Percentiles rank a stretch among this genome's conserved stretches.
Evolutionary conservation across 108 stramenopile species (phyloP).

Genomic region (Cyclotella atomus): DNA sequence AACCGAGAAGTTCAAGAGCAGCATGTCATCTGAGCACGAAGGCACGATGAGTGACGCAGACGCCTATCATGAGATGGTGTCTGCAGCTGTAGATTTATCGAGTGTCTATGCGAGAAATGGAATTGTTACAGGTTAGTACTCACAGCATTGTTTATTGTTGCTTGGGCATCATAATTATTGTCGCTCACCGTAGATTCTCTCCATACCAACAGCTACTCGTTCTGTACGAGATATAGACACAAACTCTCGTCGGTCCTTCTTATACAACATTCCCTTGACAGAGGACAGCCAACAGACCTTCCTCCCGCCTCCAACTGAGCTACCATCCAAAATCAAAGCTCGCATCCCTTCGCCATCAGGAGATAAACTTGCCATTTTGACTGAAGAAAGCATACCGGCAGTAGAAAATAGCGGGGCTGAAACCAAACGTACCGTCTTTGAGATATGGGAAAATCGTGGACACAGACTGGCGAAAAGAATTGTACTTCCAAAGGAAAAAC

Average conservation of each 20-base stretch:
- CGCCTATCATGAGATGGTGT: slow-evolving; percentile 62
- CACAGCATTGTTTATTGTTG: no score
- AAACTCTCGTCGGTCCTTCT: slow-evolving; percentile 55
- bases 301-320: slow-evolving; percentile 57
- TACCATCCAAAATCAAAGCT: slow-evolving; percentile 58
- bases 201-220: slow-evolving; percentile 55
- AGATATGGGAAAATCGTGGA: slow-evolving; percentile 67
- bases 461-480: slow-evolving; percentile 60
- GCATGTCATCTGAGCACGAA: neutral
- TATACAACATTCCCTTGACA: slow-evolving; percentile 57
- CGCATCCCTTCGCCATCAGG: slow-evolving; percentile 77
- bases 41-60: slow-evolving; percentile 35
- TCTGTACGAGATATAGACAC: slow-evolving; percentile 77
- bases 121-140: slow-evolving; percentile 28
- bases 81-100: slow-evolving; percentile 69
- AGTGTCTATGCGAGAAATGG: slow-evolving; percentile 53
- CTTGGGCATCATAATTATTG: no score
- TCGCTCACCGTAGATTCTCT: no score
- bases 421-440: slow-evolving; percentile 48
- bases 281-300: slow-evolving; percentile 1
- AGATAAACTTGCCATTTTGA: slow-evolving; percentile 59
- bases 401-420: slow-evolving; percentile 13
- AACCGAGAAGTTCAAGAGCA: neutral
- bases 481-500: slow-evolving; percentile 37
- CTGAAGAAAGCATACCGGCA: slow-evolving; percentile 30